Evolutionary conservation across 2,329 filamentous ascomycete species (phyloP).

Genomic region (Dryadomyces quercivorus): DNA sequence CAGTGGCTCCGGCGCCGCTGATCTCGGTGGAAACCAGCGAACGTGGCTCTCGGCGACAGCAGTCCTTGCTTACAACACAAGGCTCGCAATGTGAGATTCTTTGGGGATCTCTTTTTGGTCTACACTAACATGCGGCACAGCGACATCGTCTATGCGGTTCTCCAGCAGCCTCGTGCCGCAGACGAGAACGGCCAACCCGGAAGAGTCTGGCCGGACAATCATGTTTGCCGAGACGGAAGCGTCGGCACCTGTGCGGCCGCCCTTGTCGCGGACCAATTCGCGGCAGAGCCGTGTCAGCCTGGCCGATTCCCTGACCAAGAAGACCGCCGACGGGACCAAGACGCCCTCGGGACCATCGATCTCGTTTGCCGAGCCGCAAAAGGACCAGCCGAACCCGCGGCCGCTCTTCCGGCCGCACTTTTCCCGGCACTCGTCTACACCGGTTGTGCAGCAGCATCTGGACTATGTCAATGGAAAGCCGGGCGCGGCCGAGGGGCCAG

Average conservation of each 20-base stretch:
- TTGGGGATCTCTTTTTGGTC: background rate
- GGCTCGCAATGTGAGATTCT: background rate
- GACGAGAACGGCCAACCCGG: constrained; percentile 52
- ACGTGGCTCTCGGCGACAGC: background rate
- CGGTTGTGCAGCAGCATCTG: background rate
- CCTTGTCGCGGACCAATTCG: constrained; percentile 34
- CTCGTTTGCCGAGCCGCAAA: constrained; percentile 42
- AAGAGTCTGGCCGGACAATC: constrained; percentile 55
- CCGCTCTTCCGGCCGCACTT: constrained; percentile 4
- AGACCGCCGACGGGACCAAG: constrained; percentile 26
- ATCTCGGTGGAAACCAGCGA: background rate
- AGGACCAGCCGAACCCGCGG: constrained; percentile 27
- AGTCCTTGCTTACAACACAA: background rate
- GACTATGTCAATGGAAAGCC: background rate
- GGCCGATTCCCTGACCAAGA: constrained; percentile 34
- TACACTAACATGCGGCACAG: background rate
- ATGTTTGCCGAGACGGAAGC: constrained; percentile 52
- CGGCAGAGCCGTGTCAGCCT: constrained; percentile 19
- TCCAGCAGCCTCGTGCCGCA: constrained; percentile 62
- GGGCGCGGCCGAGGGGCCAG: background rate
- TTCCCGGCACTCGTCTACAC: constrained; percentile 6
- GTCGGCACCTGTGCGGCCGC: constrained; percentile 12
- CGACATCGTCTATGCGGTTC: constrained; percentile 44
- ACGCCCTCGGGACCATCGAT: constrained; percentile 24
- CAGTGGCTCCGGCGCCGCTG: constrained; percentile 8